Percentiles rank a stretch among this genome's conserved stretches.
phyloP scores from a whole-genome alignment of 352 stramenopile species.

The Phytophthora ohioensis region DNA sequence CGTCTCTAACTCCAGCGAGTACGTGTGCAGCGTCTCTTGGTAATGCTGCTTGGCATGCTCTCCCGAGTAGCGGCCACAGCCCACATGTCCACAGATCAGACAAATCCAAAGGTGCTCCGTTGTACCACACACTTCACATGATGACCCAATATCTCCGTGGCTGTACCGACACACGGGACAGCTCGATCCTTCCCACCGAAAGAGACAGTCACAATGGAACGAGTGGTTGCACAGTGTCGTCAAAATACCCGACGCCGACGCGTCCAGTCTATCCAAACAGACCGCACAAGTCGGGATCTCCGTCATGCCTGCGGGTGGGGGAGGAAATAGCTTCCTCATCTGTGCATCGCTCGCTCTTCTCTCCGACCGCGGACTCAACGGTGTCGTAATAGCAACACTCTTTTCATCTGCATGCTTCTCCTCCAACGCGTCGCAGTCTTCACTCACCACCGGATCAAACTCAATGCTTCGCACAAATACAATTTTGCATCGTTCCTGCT shows the following conservation, averaged over 20 bases:
- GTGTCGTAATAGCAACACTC: slow-evolving; percentile 1
- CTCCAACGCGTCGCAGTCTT: slow-evolving; percentile 32
- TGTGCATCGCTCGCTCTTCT: slow-evolving; percentile 39
- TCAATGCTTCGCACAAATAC: slow-evolving; percentile 91
- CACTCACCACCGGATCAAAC: slow-evolving; percentile 69
- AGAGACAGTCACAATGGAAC: slow-evolving; percentile 97
- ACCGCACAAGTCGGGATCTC: slow-evolving; percentile 93
- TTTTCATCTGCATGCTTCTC: slow-evolving; percentile 34
- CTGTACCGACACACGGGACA: slow-evolving; percentile 98
- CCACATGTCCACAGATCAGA: slow-evolving; percentile 95
- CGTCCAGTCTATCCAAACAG: slow-evolving; percentile 91
- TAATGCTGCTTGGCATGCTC: slow-evolving; percentile 96
- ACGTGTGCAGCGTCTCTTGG: slow-evolving; percentile 93
- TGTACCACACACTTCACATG: slow-evolving; percentile 95
- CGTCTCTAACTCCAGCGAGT: slow-evolving; percentile 96
- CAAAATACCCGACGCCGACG: slow-evolving; percentile 90
- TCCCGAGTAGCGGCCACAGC: slow-evolving; percentile 96
- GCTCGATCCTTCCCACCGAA: slow-evolving; percentile 94
- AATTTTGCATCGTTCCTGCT: slow-evolving; percentile 90
- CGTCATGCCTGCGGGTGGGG: slow-evolving; percentile 78
- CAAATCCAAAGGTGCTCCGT: slow-evolving; percentile 97
- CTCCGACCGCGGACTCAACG: slow-evolving; percentile 27
- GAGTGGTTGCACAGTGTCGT: slow-evolving; percentile 98
- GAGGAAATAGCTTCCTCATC: slow-evolving; percentile 60
- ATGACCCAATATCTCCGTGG: slow-evolving; percentile 93